Evolutionary conservation across 352 stramenopile genomes (phyloP), one percentile per base, ranked within the genome.

Genomic region (Globisporangium lucens): DNA sequence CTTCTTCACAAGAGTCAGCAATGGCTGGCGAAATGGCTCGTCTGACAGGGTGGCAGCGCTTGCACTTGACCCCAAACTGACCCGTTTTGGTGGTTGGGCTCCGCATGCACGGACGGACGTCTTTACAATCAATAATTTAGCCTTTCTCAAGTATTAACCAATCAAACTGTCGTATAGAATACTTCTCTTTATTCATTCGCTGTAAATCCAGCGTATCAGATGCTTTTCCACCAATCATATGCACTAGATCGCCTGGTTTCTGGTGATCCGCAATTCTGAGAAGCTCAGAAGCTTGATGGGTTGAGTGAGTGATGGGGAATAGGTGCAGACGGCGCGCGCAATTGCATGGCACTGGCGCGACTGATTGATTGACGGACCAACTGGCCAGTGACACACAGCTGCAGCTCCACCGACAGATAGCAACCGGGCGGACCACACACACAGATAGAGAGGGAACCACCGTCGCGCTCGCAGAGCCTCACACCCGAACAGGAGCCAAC

Each of bases 191-290:
- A 24, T 24, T 51, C 43, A 24, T 51, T 51, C 17, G 43, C 17
- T 51, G 43, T 51, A 51, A 51, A 51, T 51, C 5, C 17, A 24
- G 4, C 6, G 6, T 12, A 51, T 13, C 17, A 51, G 20, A 2
- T n/a, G 0, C 7, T 24, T 51, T 51, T 51, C 17, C 43, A 24
- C 43, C 43, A 51, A 51, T 51, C 0, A 24, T 3, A n/a, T 4
- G 2, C 20, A 6, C 8, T 9, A 1, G 24, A 51, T 51, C 17
- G 43, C 17, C 53, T 43, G 53, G 17, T 60, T 60, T 60, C 55
- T 60, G 55, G 55, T 43, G 55, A 22, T 43, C 49, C 12, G 49
- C n/a, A 8, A 46, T 46, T 56, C n/a, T 56, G 49, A 56, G 49
- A 30, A 51, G 17, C 41, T n/a, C 15, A 15, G 1, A 49, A 7